These are phyloP conservation scores for Vitis rupestris DNA, from an alignment of 164 flowering plant species.

Conservation along the genomic window DNA sequence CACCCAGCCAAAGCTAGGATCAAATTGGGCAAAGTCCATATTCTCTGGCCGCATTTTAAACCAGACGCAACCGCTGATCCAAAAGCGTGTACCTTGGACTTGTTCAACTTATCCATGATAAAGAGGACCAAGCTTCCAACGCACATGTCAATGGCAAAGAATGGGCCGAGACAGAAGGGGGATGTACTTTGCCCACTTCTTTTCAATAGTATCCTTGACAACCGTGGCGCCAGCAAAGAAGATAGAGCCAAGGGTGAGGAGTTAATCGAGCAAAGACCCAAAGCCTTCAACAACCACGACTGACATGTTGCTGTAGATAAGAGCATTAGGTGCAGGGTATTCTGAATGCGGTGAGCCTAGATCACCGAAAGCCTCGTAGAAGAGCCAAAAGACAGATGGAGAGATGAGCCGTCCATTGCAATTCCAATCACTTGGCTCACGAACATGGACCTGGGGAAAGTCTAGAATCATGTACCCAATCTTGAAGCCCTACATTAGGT, in stretches of 20 bases:
- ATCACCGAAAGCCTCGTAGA: conserved; percentile 38
- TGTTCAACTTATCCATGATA: conserved; percentile 8
- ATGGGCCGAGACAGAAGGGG: conserved; percentile 3
- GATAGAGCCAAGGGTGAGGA: too few relatives aligned
- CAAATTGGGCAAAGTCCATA: conserved; percentile 15
- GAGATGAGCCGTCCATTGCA: conserved; percentile 46
- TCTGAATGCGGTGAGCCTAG: conserved; percentile 12
- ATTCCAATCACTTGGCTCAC: conserved; percentile 53
- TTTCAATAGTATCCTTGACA: too few relatives aligned
- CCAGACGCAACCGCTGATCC: conserved; percentile 13
- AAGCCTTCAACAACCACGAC: conserved; percentile 17
- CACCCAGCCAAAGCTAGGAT: conserved; percentile 10
- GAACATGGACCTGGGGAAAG: conserved; percentile 50
- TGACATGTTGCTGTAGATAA: conserved; percentile 43
- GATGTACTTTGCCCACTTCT: conserved; percentile 3
- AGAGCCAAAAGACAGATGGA: conserved; percentile 54
- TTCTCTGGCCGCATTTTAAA: conserved; percentile 12
- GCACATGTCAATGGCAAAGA: conserved; percentile 13
- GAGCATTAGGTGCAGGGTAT: conserved; percentile 46
- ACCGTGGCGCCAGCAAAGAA: too few relatives aligned
- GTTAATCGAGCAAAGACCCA: too few relatives aligned
- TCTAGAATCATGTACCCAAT: conserved; percentile 55
- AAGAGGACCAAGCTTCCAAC: conserved; percentile 13
- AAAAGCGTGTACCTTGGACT: conserved; percentile 5
- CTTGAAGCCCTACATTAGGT: conserved; percentile 53